Percentiles rank a stretch among this genome's conserved stretches.
Evolutionary conservation across 148 eudicot species (phyloP).

Genomic region (Drosera capensis): DNA sequence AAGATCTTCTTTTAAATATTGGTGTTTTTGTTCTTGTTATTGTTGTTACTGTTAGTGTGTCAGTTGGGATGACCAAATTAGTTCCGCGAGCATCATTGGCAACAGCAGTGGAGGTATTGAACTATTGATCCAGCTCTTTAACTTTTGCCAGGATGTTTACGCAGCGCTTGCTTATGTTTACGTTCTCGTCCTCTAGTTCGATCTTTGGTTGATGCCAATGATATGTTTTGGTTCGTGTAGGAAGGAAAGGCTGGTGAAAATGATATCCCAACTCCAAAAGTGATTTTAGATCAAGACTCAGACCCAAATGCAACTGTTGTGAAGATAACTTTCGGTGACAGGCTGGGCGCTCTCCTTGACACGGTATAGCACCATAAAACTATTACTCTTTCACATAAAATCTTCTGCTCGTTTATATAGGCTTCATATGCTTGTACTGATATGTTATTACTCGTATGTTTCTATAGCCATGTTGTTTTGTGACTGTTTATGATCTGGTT

Average conservation of each 20-base stretch:
- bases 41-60: too few species aligned
- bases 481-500: conserved; percentile 20
- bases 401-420: too few species aligned
- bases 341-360: conserved; percentile 90
- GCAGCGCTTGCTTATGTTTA: too few species aligned
- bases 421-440: neutral
- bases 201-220: neutral
- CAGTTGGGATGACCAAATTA: too few species aligned
- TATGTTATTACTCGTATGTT: neutral
- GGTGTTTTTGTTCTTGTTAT: too few species aligned
- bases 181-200: too few species aligned
- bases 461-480: conserved; percentile 4
- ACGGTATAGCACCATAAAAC: conserved; percentile 36
- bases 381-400: neutral
- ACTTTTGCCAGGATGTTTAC: too few species aligned
- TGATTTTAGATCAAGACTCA: conserved; percentile 77
- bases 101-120: too few species aligned
- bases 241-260: conserved; percentile 50
- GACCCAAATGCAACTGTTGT: conserved; percentile 90
- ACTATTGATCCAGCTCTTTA: too few species aligned
- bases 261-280: conserved; percentile 57
- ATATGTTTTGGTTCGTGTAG: conserved; percentile 14
- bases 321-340: conserved; percentile 79
- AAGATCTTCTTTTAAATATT: too few species aligned
- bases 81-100: too few species aligned